These are phyloP conservation scores for Kluyveromyces marxianus DNA, from an alignment of 1,139 yeast genomes.

Conservation along the genomic window DNA sequence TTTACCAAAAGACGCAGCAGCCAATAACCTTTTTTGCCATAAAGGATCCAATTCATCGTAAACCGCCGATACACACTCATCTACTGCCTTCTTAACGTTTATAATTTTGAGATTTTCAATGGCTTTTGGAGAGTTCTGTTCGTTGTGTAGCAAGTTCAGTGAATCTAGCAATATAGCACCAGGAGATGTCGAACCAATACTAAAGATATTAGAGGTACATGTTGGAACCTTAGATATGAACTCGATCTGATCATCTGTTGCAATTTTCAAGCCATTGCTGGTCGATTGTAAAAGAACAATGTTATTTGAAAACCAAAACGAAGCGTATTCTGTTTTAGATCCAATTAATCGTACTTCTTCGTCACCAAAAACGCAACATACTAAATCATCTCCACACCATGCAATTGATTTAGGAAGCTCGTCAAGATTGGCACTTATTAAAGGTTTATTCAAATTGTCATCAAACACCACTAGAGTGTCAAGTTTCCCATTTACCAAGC, in stretches of 20 bases:
- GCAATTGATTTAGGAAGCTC: slow-evolving; percentile 40
- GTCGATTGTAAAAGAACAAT: slow-evolving; percentile 42
- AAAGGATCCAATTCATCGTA: slow-evolving; percentile 65
- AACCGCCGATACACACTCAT: slow-evolving; percentile 67
- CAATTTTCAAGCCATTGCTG: slow-evolving; percentile 62
- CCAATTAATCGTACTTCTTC: slow-evolving; percentile 69
- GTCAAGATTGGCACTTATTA: slow-evolving; percentile 42
- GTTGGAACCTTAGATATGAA: slow-evolving; percentile 59
- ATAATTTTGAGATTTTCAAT: slow-evolving; percentile 67
- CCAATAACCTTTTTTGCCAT: slow-evolving; percentile 73
- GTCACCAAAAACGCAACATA: slow-evolving; percentile 44
- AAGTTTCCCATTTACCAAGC: slow-evolving; percentile 41
- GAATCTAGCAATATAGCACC: slow-evolving; percentile 80
- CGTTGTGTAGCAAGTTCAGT: slow-evolving; percentile 54
- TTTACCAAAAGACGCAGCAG: slow-evolving; percentile 86
- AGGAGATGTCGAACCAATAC: slow-evolving; percentile 77
- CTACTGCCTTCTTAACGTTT: slow-evolving; percentile 54
- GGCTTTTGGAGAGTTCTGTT: slow-evolving; percentile 69
- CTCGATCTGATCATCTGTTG: slow-evolving; percentile 53
- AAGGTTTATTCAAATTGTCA: slow-evolving; percentile 41
- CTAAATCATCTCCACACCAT: slow-evolving; percentile 89
- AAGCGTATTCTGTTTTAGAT: slow-evolving; percentile 48
- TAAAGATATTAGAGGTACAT: slow-evolving; percentile 55
- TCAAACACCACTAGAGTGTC: slow-evolving; percentile 49
- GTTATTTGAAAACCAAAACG: slow-evolving; percentile 39